phyloP scores from a whole-genome alignment of 208 protist genomes.

The Acanthamoeba lenticulata region DNA sequence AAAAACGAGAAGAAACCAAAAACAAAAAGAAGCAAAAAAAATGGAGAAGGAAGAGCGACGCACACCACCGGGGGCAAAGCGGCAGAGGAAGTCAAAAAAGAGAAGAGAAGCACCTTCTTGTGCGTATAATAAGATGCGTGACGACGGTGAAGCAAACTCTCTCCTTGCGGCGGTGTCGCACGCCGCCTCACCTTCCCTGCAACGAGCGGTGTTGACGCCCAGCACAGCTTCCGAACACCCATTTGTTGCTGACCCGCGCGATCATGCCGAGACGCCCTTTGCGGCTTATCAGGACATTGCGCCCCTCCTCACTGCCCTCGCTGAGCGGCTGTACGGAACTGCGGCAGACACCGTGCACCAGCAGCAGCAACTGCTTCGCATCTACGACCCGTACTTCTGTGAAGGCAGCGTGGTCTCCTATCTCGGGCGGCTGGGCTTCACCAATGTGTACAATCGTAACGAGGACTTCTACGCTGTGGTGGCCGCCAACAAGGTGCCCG shows the following conservation, averaged over 20 bases:
- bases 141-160: too few relatives aligned
- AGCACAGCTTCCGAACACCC: not conserved
- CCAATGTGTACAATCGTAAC: slow-evolving; percentile 89
- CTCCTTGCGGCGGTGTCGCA: too few relatives aligned
- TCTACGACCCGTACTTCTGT: slow-evolving; percentile 93
- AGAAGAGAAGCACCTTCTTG: too few relatives aligned
- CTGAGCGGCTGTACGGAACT: slow-evolving; percentile 82
- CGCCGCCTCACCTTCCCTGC: too few relatives aligned
- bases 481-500: slow-evolving; percentile 79
- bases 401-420: slow-evolving; percentile 82
- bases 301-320: slow-evolving; percentile 76
- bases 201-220: not conserved
- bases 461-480: slow-evolving; percentile 90
- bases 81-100: too few relatives aligned
- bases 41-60: too few relatives aligned
- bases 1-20: not conserved
- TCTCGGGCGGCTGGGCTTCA: slow-evolving; percentile 84
- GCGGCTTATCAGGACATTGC: slow-evolving; percentile 85
- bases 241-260: slow-evolving; percentile 48
- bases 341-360: slow-evolving; percentile 68
- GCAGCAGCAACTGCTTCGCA: slow-evolving; percentile 81
- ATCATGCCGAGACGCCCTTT: slow-evolving; percentile 89
- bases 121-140: too few relatives aligned
- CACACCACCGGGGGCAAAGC: too few relatives aligned
- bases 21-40: too few relatives aligned